These are phyloP conservation scores for Quercus alba DNA, from an alignment of 306 rosid genomes.

Conservation along the genomic window DNA sequence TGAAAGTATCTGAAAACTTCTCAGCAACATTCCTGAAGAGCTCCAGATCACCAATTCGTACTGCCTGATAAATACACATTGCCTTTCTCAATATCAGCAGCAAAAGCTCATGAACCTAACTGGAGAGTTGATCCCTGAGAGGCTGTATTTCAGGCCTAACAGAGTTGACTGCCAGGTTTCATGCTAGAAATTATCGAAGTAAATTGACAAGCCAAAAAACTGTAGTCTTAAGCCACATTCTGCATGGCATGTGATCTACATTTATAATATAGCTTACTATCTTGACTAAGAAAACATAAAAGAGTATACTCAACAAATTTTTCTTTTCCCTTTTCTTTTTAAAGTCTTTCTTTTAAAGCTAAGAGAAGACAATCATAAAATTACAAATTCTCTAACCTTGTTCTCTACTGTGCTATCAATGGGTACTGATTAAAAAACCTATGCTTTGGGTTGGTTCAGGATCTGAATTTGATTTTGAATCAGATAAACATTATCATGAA, in stretches of 20 bases:
- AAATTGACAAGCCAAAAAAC: background rate
- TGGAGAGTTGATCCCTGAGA: background rate
- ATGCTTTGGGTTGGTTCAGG: background rate
- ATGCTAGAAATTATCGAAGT: background rate
- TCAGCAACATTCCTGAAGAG: conserved; percentile 88
- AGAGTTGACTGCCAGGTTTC: background rate
- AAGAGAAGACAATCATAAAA: background rate
- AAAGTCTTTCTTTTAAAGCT: background rate
- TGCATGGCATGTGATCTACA: background rate
- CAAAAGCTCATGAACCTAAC: background rate
- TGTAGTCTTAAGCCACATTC: background rate
- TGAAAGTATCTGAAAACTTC: conserved; percentile 67
- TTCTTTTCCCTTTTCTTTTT: background rate
- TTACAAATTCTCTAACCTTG: background rate
- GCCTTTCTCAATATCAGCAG: conserved; percentile 4
- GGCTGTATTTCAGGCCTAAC: background rate
- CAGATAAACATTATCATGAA: background rate
- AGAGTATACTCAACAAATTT: background rate
- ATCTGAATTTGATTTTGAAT: background rate
- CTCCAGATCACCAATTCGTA: conserved; percentile 94
- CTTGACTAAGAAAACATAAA: background rate
- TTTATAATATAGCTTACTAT: background rate
- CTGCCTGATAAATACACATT: conserved; percentile 64
- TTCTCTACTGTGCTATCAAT: background rate
- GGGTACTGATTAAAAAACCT: too few species aligned